Evolutionary conservation across 177 flowering plant species (phyloP), one percentile per base, ranked within the genome.

Genomic region (Vitis hybrid): DNA sequence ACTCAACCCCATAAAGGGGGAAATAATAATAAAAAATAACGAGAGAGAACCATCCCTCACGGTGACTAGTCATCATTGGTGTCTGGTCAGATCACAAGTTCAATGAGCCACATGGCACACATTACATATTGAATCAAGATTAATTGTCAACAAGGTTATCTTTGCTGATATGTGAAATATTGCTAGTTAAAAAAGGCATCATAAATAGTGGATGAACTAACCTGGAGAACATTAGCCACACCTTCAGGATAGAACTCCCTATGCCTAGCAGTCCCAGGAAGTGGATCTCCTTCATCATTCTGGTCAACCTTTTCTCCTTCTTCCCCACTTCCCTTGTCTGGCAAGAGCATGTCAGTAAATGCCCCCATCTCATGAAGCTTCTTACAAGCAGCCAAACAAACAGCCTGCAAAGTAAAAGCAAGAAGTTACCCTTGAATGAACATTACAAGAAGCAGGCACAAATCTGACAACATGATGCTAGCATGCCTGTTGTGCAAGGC

Each of bases 171-270:
- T 18, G 21, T 32, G 12, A 56, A 56, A 32, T 34, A 57, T 2
- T 23, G 26, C 11, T 23, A 60, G 49, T 62, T 11, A 39, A 14
- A 54, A 21, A 56, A 51, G 30, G 32, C 19, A 59, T 11, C 13
- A 30, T 19, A n/a, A n/a, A 68, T n/a, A 13, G 48, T 30, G 58
- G 34, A 81, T 32, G 17, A 68, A 82, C 93, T 73, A 69, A 91
- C 99, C 94, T 78, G 75, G 8, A 96, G 94, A 75, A 88, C 78
- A 67, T 88, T 79, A 73, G 98, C 99, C 51, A 96, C 91, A 63
- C 99, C 99, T 87, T 96, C 99, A 75, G 99, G 99, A 83, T 96
- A 96, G 75, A 96, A 96, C 79, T 96, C 99, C 75, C 99, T 87
- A 69, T 93, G 98, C 78, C 97, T 84, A 65, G 99, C 97, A 73